These are phyloP conservation scores for Lagenidium sp. DNA, from an alignment of 352 stramenopile species.

Conservation along the genomic window DNA sequence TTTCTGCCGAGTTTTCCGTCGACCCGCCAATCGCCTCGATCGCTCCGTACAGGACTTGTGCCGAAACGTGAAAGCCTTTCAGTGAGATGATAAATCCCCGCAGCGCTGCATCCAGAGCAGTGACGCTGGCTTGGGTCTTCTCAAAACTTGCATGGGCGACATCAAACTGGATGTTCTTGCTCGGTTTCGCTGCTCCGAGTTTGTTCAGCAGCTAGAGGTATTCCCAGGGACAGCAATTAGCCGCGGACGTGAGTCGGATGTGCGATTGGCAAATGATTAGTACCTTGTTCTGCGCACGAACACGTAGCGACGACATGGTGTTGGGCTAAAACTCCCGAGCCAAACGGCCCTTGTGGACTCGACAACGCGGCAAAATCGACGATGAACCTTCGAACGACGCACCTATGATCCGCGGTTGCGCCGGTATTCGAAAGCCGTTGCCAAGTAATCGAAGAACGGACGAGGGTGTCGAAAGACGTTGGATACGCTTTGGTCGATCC, in stretches of 20 bases:
- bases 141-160: slow-evolving; percentile 52
- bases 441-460: too few species aligned
- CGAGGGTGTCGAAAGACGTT: too few species aligned
- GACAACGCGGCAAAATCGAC: too few species aligned
- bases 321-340: too few species aligned
- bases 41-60: slow-evolving; percentile 37
- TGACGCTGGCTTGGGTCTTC: slow-evolving; percentile 31
- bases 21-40: slow-evolving; percentile 37
- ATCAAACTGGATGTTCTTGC: slow-evolving; percentile 75
- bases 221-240: too few species aligned
- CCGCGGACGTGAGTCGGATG: too few species aligned
- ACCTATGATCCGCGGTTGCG: too few species aligned
- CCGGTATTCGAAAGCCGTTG: too few species aligned
- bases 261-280: too few species aligned
- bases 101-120: slow-evolving; percentile 36
- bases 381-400: too few species aligned
- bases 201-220: slow-evolving; percentile 44
- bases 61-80: slow-evolving; percentile 47
- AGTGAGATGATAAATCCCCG: slow-evolving; percentile 49
- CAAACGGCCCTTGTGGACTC: too few species aligned
- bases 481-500: too few species aligned
- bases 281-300: slow-evolving; percentile 70
- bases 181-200: slow-evolving; percentile 59
- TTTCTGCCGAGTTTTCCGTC: slow-evolving; percentile 32
- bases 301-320: slow-evolving; percentile 65